Percentiles rank a stretch among this genome's conserved stretches.
These are phyloP conservation scores for Trametes versicolor DNA, from an alignment of 1,284 basidiomycete species.

Conservation along the genomic window DNA sequence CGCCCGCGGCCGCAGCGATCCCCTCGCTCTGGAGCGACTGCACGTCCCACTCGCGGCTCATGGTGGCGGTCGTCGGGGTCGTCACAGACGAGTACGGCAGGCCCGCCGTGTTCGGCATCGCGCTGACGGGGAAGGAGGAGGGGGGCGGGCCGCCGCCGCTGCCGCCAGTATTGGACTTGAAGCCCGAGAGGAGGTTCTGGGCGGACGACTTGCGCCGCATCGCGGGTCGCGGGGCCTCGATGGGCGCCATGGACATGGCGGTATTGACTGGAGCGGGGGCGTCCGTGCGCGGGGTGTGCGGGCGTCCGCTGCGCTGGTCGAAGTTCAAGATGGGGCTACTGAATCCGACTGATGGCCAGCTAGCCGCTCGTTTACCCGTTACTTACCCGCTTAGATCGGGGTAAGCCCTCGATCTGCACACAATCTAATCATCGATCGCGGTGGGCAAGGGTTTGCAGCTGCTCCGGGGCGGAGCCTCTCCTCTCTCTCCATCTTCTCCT, in stretches of 20 bases:
- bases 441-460: constrained; percentile 31
- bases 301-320: background rate
- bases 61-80: constrained; percentile 48
- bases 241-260: constrained; percentile 43
- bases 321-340: background rate
- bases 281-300: constrained; percentile 11
- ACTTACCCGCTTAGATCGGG: constrained; percentile 29
- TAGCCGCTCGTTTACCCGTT: constrained; percentile 13
- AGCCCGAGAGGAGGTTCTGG: constrained; percentile 82
- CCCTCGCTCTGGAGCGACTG: constrained; percentile 54
- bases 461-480: constrained; percentile 5
- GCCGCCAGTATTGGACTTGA: constrained; percentile 55
- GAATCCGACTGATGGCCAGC: background rate
- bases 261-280: constrained; percentile 30
- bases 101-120: constrained; percentile 38
- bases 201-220: constrained; percentile 88
- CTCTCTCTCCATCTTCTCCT: constrained; percentile 13
- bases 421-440: constrained; percentile 36
- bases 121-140: constrained; percentile 31
- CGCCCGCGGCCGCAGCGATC: constrained; percentile 32
- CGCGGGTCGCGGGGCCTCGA: constrained; percentile 56
- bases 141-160: constrained; percentile 43
- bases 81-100: constrained; percentile 42
- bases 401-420: constrained; percentile 14
- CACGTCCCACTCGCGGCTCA: constrained; percentile 73